These are phyloP conservation scores for Talinum fruticosum DNA, from an alignment of 148 eudicot species.

Conservation along the genomic window DNA sequence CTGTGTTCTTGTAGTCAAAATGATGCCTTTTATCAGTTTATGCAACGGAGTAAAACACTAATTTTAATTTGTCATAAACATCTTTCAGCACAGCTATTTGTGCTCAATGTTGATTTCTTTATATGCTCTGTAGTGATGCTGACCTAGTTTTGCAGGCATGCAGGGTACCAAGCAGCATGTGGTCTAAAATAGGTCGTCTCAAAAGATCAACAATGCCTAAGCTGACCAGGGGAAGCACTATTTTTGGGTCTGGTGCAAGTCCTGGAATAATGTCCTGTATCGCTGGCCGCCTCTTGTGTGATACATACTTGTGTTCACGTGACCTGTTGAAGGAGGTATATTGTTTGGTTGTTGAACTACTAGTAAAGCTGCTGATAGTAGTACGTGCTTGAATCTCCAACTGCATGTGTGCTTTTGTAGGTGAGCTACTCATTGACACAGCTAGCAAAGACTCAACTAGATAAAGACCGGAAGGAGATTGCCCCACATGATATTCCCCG, in stretches of 20 bases:
- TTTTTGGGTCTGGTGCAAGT: slow-evolving; percentile 96
- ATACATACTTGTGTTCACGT: slow-evolving; percentile 86
- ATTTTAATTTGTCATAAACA: background rate
- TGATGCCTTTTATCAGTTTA: background rate
- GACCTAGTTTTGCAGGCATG: slow-evolving; percentile 59
- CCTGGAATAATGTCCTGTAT: slow-evolving; percentile 90
- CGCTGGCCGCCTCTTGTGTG: slow-evolving; percentile 95
- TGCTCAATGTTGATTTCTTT: background rate
- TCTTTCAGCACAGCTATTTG: background rate
- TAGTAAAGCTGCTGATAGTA: background rate
- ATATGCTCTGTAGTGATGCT: slow-evolving; percentile 5
- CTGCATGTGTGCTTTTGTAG: slow-evolving; percentile 38
- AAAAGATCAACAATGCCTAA: slow-evolving; percentile 84
- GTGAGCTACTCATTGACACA: slow-evolving; percentile 96
- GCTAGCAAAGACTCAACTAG: slow-evolving; percentile 85
- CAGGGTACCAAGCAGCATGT: slow-evolving; percentile 65
- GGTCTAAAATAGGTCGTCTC: slow-evolving; percentile 98
- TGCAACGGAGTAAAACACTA: background rate
- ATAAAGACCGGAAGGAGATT: slow-evolving; percentile 88
- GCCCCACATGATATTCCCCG: slow-evolving; percentile 69
- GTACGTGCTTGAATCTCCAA: slow-evolving; percentile 14
- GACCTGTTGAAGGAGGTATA: slow-evolving; percentile 93
- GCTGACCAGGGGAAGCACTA: slow-evolving; percentile 59
- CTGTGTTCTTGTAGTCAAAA: background rate
- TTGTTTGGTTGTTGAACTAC: background rate